These are phyloP conservation scores for Herpetomonas tarakana DNA, from an alignment of 208 protist species.

Conservation along the genomic window DNA sequence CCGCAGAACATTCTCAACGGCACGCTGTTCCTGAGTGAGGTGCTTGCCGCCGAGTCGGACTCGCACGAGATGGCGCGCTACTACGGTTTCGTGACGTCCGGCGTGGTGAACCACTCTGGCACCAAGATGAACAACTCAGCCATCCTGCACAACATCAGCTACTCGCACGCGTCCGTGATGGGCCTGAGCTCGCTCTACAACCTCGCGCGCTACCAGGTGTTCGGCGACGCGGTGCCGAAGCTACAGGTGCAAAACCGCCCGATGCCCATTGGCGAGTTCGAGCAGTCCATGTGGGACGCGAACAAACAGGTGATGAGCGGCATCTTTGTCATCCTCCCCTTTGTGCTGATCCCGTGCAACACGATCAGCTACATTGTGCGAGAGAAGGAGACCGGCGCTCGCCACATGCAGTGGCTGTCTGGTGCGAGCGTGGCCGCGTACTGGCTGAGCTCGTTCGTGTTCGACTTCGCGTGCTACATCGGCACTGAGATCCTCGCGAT, in stretches of 20 bases:
- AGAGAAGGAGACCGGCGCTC: constrained; percentile 69
- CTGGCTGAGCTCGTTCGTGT: constrained; percentile 79
- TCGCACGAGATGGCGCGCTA: constrained; percentile 36
- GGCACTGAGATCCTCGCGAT: constrained; percentile 54
- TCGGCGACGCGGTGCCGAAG: constrained; percentile 17
- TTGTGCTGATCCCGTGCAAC: constrained; percentile 80
- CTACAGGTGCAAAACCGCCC: constrained; percentile 54
- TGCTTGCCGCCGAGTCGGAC: constrained; percentile 22
- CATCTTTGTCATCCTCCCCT: constrained; percentile 80
- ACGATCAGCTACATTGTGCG: constrained; percentile 74
- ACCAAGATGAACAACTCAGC: constrained; percentile 20
- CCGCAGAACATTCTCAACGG: constrained; percentile 21
- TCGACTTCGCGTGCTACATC: constrained; percentile 67
- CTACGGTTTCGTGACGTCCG: constrained; percentile 41
- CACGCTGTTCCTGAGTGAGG: constrained; percentile 29
- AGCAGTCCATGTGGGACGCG: constrained; percentile 43
- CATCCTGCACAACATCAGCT: constrained; percentile 61
- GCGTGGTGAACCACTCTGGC: constrained; percentile 18
- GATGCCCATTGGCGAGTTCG: constrained; percentile 55
- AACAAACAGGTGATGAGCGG: constrained; percentile 61
- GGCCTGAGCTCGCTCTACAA: constrained; percentile 53
- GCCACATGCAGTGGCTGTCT: constrained; percentile 83
- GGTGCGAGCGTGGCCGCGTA: constrained; percentile 64
- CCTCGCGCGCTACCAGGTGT: constrained; percentile 47
- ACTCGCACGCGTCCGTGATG: constrained; percentile 51